Conservation (phyloP, 129 eudicot genomes). For the Chrysanthemum makinoi region DNA sequence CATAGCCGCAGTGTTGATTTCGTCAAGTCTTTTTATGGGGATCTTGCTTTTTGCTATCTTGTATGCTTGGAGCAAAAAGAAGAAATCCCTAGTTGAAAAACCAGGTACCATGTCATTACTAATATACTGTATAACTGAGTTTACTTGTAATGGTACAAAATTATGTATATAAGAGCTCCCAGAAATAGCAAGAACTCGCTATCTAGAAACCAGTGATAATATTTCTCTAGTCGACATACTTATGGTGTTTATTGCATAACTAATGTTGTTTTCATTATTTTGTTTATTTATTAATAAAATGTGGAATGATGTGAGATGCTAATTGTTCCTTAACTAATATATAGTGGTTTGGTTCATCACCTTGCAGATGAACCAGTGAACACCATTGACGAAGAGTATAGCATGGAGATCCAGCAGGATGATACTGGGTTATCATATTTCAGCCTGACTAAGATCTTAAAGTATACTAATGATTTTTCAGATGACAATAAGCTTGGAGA, state of each 20-base stretch:
- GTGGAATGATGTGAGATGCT: no score
- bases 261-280: no score
- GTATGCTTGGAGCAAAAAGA: slow-evolving; percentile 11
- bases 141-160: no score
- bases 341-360: background rate
- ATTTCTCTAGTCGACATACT: no score
- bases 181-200: no score
- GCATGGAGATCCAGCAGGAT: slow-evolving; percentile 19
- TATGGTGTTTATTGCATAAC: no score
- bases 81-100: background rate
- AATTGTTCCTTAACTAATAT: no score
- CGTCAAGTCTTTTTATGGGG: slow-evolving; percentile 5
- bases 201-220: no score
- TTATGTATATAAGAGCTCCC: no score
- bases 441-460: slow-evolving; percentile 1
- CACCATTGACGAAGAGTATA: background rate
- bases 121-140: no score
- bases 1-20: slow-evolving; percentile 2
- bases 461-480: slow-evolving; percentile 12
- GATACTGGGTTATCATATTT: slow-evolving; percentile 18
- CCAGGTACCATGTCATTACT: no score
- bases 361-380: slow-evolving; percentile 1
- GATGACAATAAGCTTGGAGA: slow-evolving; percentile 19
- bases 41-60: slow-evolving; percentile 15
- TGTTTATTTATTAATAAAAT: no score